These are phyloP conservation scores for Cantharellus anzutake DNA, from an alignment of 768 basidiomycete species.

Conservation along the genomic window DNA sequence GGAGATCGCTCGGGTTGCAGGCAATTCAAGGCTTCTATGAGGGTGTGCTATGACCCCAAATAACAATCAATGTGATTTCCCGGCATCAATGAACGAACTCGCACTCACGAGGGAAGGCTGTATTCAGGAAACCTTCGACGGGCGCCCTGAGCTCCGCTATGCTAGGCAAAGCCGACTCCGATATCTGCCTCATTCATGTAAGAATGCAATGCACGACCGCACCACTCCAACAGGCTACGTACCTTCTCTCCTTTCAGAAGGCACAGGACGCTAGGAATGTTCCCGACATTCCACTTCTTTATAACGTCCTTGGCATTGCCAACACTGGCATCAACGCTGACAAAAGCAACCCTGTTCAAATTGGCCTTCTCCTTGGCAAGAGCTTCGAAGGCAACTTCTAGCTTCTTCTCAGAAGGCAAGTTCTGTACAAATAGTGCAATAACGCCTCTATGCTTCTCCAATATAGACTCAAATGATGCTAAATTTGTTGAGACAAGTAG, in stretches of 20 bases:
- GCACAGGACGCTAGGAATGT: constrained; percentile 74
- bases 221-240: constrained; percentile 2
- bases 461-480: constrained; percentile 45
- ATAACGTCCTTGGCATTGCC: constrained; percentile 45
- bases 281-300: constrained; percentile 41
- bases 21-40: constrained; percentile 41
- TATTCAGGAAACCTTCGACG: not conserved
- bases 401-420: constrained; percentile 23
- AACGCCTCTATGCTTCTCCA: constrained; percentile 48
- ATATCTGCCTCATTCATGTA: not conserved
- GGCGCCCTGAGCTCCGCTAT: too few relatives aligned
- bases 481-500: constrained; percentile 59
- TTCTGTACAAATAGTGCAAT: constrained; percentile 69
- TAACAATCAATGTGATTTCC: too few relatives aligned
- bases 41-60: constrained; percentile 39
- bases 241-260: constrained; percentile 65
- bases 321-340: constrained; percentile 64
- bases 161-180: not conserved
- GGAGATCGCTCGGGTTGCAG: constrained; percentile 39
- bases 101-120: constrained; percentile 47
- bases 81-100: not conserved
- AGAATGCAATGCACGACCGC: not conserved
- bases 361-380: constrained; percentile 41
- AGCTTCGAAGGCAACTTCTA: constrained; percentile 67
- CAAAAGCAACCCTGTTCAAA: constrained; percentile 45